These are phyloP conservation scores for Salix exigua DNA, from an alignment of 345 rosid genomes.

Conservation along the genomic window DNA sequence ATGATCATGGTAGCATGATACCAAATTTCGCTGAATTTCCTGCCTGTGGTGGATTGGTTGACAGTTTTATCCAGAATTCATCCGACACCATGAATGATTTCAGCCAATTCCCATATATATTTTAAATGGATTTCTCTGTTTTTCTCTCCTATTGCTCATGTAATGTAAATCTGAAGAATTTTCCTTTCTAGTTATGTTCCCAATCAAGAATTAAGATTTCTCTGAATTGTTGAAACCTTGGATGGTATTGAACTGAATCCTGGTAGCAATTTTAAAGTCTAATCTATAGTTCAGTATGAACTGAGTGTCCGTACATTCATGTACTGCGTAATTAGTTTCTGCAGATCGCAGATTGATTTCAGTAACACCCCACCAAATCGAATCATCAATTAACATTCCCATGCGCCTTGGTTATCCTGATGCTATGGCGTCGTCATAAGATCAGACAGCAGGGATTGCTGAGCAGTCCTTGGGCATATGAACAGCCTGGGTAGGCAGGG, in stretches of 20 bases:
- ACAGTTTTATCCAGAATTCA: slow-evolving; percentile 38
- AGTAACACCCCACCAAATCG: not conserved
- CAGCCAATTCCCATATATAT: slow-evolving; percentile 40
- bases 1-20: slow-evolving; percentile 14
- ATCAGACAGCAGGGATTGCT: not conserved
- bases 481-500: not conserved
- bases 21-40: slow-evolving; percentile 36
- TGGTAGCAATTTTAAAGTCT: not conserved
- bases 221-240: slow-evolving; percentile 6
- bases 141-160: slow-evolving; percentile 8
- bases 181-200: slow-evolving; percentile 18
- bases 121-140: slow-evolving; percentile 1
- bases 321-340: not conserved
- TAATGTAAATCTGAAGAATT: slow-evolving; percentile 4
- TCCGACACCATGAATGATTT: slow-evolving; percentile 31
- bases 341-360: not conserved
- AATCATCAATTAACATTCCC: not conserved
- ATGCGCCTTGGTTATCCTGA: not conserved
- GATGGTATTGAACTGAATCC: not conserved
- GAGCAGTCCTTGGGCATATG: not conserved
- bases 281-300: not conserved
- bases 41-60: slow-evolving; percentile 41
- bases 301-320: not conserved
- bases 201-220: slow-evolving; percentile 14
- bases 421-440: not conserved